Conservation (phyloP, 441 rosid genomes). For the Syzygium malaccense region DNA sequence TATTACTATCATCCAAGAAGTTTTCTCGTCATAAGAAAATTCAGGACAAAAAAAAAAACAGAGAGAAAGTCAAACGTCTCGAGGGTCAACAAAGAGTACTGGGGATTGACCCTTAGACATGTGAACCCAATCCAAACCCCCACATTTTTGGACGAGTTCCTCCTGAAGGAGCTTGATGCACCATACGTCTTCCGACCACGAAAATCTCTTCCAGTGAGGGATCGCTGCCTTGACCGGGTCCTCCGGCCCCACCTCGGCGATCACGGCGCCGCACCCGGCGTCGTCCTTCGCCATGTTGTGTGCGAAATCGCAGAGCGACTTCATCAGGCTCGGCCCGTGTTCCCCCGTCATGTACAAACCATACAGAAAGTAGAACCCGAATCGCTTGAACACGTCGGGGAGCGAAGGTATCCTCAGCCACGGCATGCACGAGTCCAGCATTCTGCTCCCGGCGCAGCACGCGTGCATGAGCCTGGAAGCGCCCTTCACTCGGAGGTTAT, state of each 20-base stretch:
- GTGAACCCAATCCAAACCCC: constrained; percentile 31
- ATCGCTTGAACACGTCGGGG: constrained; percentile 53
- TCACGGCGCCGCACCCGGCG: constrained; percentile 49
- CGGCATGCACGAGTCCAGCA: constrained; percentile 56
- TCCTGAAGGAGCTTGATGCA: constrained; percentile 44
- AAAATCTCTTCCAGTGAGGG: constrained; percentile 69
- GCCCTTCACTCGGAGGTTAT: constrained; percentile 54
- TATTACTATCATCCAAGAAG: background rate
- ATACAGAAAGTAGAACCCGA: constrained; percentile 56
- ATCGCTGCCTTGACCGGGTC: constrained; percentile 49
- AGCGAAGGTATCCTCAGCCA: constrained; percentile 62
- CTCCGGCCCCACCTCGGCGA: constrained; percentile 46
- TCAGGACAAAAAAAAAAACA: background rate
- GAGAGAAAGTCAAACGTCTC: constrained; percentile 37
- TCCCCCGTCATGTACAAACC: constrained; percentile 63
- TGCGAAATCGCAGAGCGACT: constrained; percentile 41
- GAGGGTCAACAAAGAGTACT: constrained; percentile 67
- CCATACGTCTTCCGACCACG: constrained; percentile 68
- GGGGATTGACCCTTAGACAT: constrained; percentile 28
- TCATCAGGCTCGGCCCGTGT: constrained; percentile 39
- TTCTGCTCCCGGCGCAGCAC: constrained; percentile 44
- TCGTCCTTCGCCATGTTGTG: constrained; percentile 61
- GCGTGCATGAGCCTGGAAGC: constrained; percentile 32
- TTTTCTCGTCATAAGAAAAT: background rate
- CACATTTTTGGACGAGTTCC: background rate